These are phyloP conservation scores for Graphium sp. DNA, from an alignment of 2,329 filamentous ascomycete genomes.

Conservation along the genomic window DNA sequence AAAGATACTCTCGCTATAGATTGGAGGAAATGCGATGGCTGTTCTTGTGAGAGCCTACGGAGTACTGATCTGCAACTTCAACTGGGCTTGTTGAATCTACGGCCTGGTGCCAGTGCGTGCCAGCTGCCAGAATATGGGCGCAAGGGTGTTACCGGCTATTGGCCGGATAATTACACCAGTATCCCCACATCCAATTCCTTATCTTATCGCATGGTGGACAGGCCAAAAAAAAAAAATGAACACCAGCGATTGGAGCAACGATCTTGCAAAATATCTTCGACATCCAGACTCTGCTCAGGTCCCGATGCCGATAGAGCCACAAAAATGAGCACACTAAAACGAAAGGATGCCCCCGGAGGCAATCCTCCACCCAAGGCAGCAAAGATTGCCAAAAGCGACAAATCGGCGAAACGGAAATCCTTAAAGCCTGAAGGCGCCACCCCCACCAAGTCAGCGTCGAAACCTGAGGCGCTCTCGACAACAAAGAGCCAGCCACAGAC, in stretches of 20 bases:
- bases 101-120: too few species aligned
- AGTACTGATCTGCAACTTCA: neutral
- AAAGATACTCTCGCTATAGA: too few species aligned
- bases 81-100: too few species aligned
- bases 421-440: slow-evolving; percentile 6
- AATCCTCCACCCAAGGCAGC: slow-evolving; percentile 29
- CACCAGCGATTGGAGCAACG: slow-evolving; percentile 5
- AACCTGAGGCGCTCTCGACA: slow-evolving; percentile 15
- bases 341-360: slow-evolving; percentile 38
- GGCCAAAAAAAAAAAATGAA: slow-evolving; percentile 15
- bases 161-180: neutral
- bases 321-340: slow-evolving; percentile 16
- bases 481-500: slow-evolving; percentile 17
- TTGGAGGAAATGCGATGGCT: too few species aligned
- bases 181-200: slow-evolving; percentile 1
- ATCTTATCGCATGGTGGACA: slow-evolving; percentile 6
- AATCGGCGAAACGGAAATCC: slow-evolving; percentile 32
- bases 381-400: slow-evolving; percentile 25
- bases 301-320: slow-evolving; percentile 1
- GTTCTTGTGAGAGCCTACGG: too few species aligned
- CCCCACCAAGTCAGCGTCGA: slow-evolving; percentile 11
- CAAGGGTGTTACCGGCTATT: too few species aligned
- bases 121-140: too few species aligned
- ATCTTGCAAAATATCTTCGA: slow-evolving; percentile 4
- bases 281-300: slow-evolving; percentile 28